Evolutionary conservation across 2,329 filamentous ascomycete genomes (phyloP).

Genomic region (Ustulina deusta): DNA sequence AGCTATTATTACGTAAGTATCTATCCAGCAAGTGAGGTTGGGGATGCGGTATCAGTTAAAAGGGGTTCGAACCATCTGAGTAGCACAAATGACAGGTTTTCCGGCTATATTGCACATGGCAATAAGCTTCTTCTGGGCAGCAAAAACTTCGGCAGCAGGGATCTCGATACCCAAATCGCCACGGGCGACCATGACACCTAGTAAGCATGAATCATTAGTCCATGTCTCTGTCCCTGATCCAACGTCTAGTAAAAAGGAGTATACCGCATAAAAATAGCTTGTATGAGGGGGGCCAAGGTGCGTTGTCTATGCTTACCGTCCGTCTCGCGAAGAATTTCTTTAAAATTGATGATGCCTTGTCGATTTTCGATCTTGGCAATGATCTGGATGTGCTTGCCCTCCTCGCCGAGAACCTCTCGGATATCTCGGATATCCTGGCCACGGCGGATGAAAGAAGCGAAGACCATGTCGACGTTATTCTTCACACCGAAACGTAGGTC

Average conservation of each 20-base stretch:
- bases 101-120: constrained; percentile 99
- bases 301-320: constrained; percentile 70
- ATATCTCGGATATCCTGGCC: constrained; percentile 93
- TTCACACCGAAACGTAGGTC: constrained; percentile 96
- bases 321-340: constrained; percentile 93
- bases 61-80: constrained; percentile 77
- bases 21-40: too few species aligned
- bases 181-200: constrained; percentile 93
- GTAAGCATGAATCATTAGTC: neutral
- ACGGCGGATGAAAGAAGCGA: constrained; percentile 97
- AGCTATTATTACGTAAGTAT: constrained; percentile 57
- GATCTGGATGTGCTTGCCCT: constrained; percentile 97
- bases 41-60: neutral
- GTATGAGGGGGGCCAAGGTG: neutral
- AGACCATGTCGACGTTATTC: constrained; percentile 99
- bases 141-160: constrained; percentile 97
- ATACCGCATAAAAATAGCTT: neutral
- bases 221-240: neutral
- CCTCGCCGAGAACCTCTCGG: constrained; percentile 87
- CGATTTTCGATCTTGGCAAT: constrained; percentile 99
- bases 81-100: constrained; percentile 98
- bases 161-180: constrained; percentile 99
- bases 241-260: neutral
- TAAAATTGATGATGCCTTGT: constrained; percentile 99
- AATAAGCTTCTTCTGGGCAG: constrained; percentile 99